Evolutionary conservation across 768 basidiomycete species (phyloP).

Genomic region (Leccinum imitatum): DNA sequence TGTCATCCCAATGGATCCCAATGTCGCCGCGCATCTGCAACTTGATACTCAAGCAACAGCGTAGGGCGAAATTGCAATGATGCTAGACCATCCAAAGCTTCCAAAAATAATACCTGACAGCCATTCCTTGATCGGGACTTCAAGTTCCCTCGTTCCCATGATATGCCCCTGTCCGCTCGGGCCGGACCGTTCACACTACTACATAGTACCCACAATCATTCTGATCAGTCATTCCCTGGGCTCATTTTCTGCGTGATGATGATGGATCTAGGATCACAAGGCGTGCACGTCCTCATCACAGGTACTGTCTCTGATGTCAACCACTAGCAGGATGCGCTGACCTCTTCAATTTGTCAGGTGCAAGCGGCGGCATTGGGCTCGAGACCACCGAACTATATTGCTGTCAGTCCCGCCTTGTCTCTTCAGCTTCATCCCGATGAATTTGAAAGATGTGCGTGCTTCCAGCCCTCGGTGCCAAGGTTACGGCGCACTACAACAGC

Average conservation of each 20-base stretch:
- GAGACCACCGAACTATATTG: slow-evolving; percentile 55
- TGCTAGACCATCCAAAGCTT: no score
- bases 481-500: slow-evolving; percentile 68
- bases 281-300: slow-evolving; percentile 65
- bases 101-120: no score
- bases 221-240: neutral
- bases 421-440: neutral
- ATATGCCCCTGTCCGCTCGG: neutral
- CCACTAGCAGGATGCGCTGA: neutral
- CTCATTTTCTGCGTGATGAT: slow-evolving; percentile 21
- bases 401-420: slow-evolving; percentile 35
- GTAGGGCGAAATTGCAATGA: no score
- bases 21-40: no score
- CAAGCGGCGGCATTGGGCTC: slow-evolving; percentile 71
- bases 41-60: no score
- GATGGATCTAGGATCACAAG: slow-evolving; percentile 57
- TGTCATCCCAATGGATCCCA: no score
- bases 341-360: slow-evolving; percentile 39
- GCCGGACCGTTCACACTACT: neutral
- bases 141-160: neutral
- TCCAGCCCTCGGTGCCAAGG: slow-evolving; percentile 60
- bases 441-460: neutral
- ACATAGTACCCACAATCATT: neutral
- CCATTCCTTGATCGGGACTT: neutral
- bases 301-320: slow-evolving; percentile 34